Base-by-base conservation (phyloP, 2,329 filamentous ascomycete genomes). In the Calonectria henricotiae region DNA sequence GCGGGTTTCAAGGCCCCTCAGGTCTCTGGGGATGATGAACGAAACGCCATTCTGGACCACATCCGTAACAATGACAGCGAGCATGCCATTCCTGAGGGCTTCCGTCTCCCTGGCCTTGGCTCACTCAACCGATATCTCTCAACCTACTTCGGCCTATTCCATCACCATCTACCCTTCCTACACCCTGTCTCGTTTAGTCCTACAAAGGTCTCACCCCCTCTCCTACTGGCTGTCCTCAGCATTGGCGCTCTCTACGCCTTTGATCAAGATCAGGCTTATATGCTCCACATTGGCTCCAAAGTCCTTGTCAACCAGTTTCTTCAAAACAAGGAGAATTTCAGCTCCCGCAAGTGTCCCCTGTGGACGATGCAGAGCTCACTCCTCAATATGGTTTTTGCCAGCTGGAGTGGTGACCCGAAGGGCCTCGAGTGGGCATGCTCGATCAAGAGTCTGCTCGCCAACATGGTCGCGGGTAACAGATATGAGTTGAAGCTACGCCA, bases 341-440 rank as follows among this genome's bases (percentile, higher is more conserved):
- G 96, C 86, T 98, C 96, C 9, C 92, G 96, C 77, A 98, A 98
- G 82, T 98, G 96, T 79, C 96, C 96, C 4, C 85, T 99, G 15
- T 98, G 96, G 96, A 96, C 96, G 58, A 98, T 98, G 94, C 96
- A 99, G 82, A 94, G 94, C 81, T 97, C 95, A 4, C 86, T 99
- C 65, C 87, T 99, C 69, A 99, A 99, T 87, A 98, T 98, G 96
- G 92, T 98, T 75, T 98, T 99, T 82, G 95, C 96, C 66, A 98
- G 95, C 86, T 99, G 96, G 96, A 98, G 96, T 82, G 96, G 96
- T 78, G 96, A 98, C 79, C 93, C 96, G 41, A 98, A 98, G 84
- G 96, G 96, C 43, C 88, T 99, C 3, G 96, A 99, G 83, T 99
- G 96, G 96, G 95, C 96, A 41, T 98, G 96, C 83, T 98, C 96